Evolutionary conservation across 169 alveolate genomes (phyloP).

Genomic region (Eimeria necatrix): DNA sequence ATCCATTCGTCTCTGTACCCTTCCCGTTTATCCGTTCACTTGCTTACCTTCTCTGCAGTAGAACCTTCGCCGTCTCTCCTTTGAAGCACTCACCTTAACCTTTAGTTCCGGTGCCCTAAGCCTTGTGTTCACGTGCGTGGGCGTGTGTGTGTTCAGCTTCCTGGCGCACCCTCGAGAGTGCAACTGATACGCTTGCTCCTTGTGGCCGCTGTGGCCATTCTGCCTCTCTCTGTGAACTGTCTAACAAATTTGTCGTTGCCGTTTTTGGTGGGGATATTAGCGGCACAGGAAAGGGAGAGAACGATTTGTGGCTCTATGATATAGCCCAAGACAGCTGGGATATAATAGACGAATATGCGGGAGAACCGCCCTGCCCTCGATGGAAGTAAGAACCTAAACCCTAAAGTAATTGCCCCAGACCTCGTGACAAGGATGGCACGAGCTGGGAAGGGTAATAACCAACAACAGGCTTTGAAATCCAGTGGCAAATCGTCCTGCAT

Average conservation of each 20-base stretch:
- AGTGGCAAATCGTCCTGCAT: too few species aligned
- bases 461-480: too few species aligned
- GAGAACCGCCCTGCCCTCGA: conserved; percentile 66
- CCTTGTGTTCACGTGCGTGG: background rate
- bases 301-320: conserved; percentile 72
- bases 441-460: too few species aligned
- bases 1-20: too few species aligned
- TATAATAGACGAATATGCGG: conserved; percentile 12
- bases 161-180: background rate
- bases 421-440: too few species aligned
- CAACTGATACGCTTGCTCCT: conserved; percentile 4
- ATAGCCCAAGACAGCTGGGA: background rate
- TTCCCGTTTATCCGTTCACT: too few species aligned
- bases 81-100: too few species aligned
- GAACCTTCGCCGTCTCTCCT: too few species aligned
- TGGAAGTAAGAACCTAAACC: conserved; percentile 26
- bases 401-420: too few species aligned
- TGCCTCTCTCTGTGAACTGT: background rate
- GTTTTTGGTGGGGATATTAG: conserved; percentile 73
- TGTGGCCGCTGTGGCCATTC: conserved; percentile 60
- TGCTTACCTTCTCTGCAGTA: too few species aligned
- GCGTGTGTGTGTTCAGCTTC: too few species aligned
- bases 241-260: background rate
- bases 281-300: conserved; percentile 46
- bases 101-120: too few species aligned